A percentile compares a stretch with the other conserved stretches of the same genome.
These are phyloP conservation scores for Aspergillus funiculosus DNA, from an alignment of 495 filamentous ascomycete species.

Conservation along the genomic window DNA sequence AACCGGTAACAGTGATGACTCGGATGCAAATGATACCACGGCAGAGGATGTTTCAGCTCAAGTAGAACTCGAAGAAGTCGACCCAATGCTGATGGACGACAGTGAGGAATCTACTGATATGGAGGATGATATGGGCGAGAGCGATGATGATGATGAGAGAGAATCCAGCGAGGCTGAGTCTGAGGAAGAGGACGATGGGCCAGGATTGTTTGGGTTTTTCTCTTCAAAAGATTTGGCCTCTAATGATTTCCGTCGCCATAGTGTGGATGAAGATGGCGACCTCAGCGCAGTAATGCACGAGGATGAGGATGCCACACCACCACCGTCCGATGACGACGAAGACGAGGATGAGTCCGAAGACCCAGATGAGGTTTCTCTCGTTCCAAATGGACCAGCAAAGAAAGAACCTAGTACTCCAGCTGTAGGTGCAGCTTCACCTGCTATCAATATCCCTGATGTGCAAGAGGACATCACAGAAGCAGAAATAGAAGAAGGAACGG, in stretches of 20 bases:
- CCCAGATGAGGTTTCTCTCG: constrained; percentile 41
- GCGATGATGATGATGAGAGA: constrained; percentile 52
- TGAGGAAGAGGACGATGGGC: constrained; percentile 47
- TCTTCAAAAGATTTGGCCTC: constrained; percentile 37
- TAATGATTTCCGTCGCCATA: constrained; percentile 25
- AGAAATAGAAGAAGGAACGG: too few species aligned
- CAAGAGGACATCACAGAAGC: constrained; percentile 13
- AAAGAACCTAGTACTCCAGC: constrained; percentile 6
- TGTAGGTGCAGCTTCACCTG: not conserved
- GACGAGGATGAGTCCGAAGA: constrained; percentile 32
- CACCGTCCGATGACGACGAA: constrained; percentile 21
- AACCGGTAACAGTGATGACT: constrained; percentile 15
- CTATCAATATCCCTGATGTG: constrained; percentile 9
- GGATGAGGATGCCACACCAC: constrained; percentile 18
- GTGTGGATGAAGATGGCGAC: constrained; percentile 28
- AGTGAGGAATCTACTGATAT: constrained; percentile 77
- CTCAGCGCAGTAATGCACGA: constrained; percentile 13
- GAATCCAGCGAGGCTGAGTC: constrained; percentile 45
- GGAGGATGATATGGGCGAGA: constrained; percentile 76
- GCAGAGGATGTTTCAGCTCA: constrained; percentile 23
- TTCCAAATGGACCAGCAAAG: constrained; percentile 35
- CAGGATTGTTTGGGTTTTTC: constrained; percentile 65
- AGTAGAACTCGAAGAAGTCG: constrained; percentile 58
- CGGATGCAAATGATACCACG: constrained; percentile 26
- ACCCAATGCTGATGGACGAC: constrained; percentile 61